A percentile compares a stretch with the other conserved stretches of the same genome.
Evolutionary conservation across 129 eudicot species (phyloP).

Genomic region (Flaveria ramosissima): DNA sequence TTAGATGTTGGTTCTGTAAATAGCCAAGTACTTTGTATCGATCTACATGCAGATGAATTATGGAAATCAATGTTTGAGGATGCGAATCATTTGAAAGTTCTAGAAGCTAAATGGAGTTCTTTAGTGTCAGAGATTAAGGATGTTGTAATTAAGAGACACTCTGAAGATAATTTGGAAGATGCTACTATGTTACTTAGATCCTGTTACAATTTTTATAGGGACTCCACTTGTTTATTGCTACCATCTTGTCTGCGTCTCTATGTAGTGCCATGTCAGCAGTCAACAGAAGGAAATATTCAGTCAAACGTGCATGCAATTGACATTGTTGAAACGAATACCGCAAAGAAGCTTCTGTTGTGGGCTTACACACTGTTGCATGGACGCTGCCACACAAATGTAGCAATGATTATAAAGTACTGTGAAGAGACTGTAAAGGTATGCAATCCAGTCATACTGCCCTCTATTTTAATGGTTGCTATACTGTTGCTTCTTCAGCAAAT

Average conservation of each 20-base stretch:
- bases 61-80: conserved; percentile 85
- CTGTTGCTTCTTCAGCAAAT: neutral
- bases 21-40: conserved; percentile 73
- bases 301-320: conserved; percentile 63
- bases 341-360: conserved; percentile 90
- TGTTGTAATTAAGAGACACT: conserved; percentile 63
- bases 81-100: conserved; percentile 51
- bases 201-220: conserved; percentile 75
- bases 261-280: conserved; percentile 66
- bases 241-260: conserved; percentile 83
- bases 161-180: conserved; percentile 80
- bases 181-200: conserved; percentile 75
- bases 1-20: conserved; percentile 45
- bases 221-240: conserved; percentile 70
- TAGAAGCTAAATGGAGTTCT: conserved; percentile 72
- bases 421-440: conserved; percentile 90
- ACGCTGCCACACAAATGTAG: conserved; percentile 57
- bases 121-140: conserved; percentile 75
- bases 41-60: conserved; percentile 69
- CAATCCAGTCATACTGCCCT: conserved; percentile 2
- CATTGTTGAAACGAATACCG: conserved; percentile 64
- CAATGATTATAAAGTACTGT: conserved; percentile 76
- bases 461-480: neutral
- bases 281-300: conserved; percentile 58
- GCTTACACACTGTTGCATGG: conserved; percentile 91